Base-by-base conservation (phyloP, 371 early-diverging fungal species). In the Mortierella sp. region DNA sequence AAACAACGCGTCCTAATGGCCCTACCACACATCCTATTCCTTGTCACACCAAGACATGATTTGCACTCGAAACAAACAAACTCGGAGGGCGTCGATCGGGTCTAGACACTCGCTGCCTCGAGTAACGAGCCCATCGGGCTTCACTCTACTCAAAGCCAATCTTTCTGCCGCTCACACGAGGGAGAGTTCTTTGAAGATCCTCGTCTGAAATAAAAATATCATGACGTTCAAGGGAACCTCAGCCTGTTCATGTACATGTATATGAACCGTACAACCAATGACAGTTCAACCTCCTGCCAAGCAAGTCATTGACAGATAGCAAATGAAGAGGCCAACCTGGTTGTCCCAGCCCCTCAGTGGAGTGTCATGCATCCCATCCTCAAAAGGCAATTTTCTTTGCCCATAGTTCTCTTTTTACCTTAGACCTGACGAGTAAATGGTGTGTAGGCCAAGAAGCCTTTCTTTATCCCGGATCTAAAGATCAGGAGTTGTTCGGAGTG, bases 231-330 rank as follows among this genome's bases (percentile, higher is more conserved):
- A 58, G 29, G 21, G 16, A 6, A 21, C 7, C 21, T 41, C 41
- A 41, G 49, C 5, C 21, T 29, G 29, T n/a, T 29, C 35, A 54
- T 56, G 32, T 58, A 32, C 12, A 56, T 32, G 27, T 60, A 29
- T 18, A 32, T 32, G 35, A 16, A 32, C 60, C 60, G 60, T 60
- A 60, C 60, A 60, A 32, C 60, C 60, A 60, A 60, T 60, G 60
- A 6, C 32, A 32, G 12, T 11, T 60, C 60, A 6, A 11, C 16
- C 60, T 32, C 5, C 4, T 60, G 60, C 60, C 60, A 60, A 60
- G 60, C 4, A 58, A 12, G 27, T 29, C 24, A 58, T 12, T n/a
- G 27, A 14, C 58, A 29, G 27, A 58, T 12, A 14, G 24, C 12
- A 12, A 3, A 5, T 6, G 32, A 32, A 60, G 0, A 35, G 60